Base-by-base conservation (phyloP, 306 rosid genomes). In the Malus fusca region DNA sequence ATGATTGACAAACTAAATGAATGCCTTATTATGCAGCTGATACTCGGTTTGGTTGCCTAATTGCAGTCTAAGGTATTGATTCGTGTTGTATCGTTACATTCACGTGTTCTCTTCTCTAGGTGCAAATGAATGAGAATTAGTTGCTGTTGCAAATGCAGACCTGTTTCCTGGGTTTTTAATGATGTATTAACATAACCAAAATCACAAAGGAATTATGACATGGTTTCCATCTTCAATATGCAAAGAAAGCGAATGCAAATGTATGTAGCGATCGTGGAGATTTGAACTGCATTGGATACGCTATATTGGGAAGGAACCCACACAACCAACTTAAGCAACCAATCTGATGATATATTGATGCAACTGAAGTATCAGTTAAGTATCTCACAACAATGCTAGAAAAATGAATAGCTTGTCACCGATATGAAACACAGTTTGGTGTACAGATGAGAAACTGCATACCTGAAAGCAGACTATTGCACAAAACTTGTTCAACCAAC, bases 31-130 rank as follows among this genome's bases (percentile, higher is more conserved):
- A 64, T 66, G 87, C 91, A 94, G 98, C 66, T 94, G 78, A 85
- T 90, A 28, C 67, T 95, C 76, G 98, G 96, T 66, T 48, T 95
- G 42, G 72, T 84, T 46, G 96, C 92, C 6, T 56, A 56, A 15
- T 56, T 56, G 62, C 25, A n/a, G n/a, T 56, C 28, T 56, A 22
- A 22, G 62, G 62, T 10, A n/a, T 56, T 56, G 62, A 56, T n/a
- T n/a, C 13, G 14, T n/a, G 6, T n/a, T 9, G 28, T 21, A 56
- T 2, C 15, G 1, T 56, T 58, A 11, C 15, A 13, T n/a, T 46
- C 62, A 51, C 18, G 44, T 25, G 26, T 31, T 31, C 35, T 31
- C 33, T 48, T 70, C 21, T 48, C 12, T 18, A 48, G 11, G 18
- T 11, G 40, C 21, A 22, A 72, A 19, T 2, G 66, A 26, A 61